Percentiles rank a stretch among this genome's conserved stretches.
These are phyloP conservation scores for Diaporthe ampelina DNA, from an alignment of 2,329 filamentous ascomycete species.

Conservation along the genomic window DNA sequence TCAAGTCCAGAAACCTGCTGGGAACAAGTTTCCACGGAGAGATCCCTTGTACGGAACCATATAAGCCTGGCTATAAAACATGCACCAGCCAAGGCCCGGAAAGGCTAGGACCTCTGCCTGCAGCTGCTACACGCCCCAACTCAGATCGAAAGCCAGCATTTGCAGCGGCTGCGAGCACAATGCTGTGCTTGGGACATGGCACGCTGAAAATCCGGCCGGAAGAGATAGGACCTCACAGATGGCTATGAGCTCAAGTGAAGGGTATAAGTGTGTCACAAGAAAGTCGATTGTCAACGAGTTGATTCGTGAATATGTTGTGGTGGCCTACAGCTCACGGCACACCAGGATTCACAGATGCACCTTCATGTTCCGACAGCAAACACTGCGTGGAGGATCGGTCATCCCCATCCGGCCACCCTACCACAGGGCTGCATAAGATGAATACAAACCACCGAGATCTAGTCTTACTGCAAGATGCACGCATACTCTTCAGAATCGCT, in stretches of 20 bases:
- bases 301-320: background rate
- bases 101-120: background rate
- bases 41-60: background rate
- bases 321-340: background rate
- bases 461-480: background rate
- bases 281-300: background rate
- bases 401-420: background rate
- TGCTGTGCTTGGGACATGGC: background rate
- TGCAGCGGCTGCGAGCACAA: background rate
- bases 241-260: background rate
- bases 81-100: background rate
- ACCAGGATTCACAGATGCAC: background rate
- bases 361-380: background rate
- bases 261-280: too few species aligned
- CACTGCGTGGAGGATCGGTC: background rate
- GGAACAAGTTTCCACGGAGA: background rate
- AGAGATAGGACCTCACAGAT: background rate
- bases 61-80: conserved; percentile 1
- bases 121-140: background rate
- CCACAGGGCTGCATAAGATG: background rate
- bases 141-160: background rate
- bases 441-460: background rate
- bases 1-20: conserved; percentile 11
- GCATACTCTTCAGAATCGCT: background rate
- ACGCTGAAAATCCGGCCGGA: background rate